Percentiles rank a stretch among this genome's conserved stretches.
phyloP scores from a whole-genome alignment of 108 stramenopile genomes.

The Cyclostephanos tholiformis region DNA sequence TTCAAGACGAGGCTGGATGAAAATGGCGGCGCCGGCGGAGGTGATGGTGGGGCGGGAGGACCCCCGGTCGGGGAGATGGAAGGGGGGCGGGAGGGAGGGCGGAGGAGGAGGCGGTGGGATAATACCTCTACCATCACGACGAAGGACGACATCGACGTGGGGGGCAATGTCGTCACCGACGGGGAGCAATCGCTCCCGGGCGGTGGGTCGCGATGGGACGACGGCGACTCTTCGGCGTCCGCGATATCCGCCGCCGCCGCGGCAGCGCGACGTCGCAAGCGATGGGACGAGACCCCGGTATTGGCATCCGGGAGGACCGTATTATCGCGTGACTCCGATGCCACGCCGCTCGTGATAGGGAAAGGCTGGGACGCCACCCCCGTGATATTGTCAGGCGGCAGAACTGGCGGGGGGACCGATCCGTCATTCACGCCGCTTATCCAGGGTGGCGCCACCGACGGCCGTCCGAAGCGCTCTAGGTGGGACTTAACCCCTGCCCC shows the following conservation, averaged over 20 bases:
- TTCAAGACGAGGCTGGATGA: slow-evolving; percentile 26
- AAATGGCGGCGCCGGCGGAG: background rate
- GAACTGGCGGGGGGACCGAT: too few relatives aligned
- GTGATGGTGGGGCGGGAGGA: too few relatives aligned
- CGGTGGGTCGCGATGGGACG: slow-evolving; percentile 73
- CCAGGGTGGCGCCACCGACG: slow-evolving; percentile 22
- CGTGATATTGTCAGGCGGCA: slow-evolving; percentile 45
- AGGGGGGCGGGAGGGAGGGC: slow-evolving; percentile 16
- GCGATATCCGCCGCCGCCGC: too few relatives aligned
- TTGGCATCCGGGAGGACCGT: too few relatives aligned
- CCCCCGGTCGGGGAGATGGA: slow-evolving; percentile 2
- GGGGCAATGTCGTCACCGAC: slow-evolving; percentile 63
- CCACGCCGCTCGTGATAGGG: slow-evolving; percentile 53
- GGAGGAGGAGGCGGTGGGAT: slow-evolving; percentile 86
- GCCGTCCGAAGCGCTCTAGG: slow-evolving; percentile 49
- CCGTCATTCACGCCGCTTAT: slow-evolving; percentile 35
- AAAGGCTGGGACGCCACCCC: slow-evolving; percentile 89
- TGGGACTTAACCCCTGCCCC: slow-evolving; percentile 85
- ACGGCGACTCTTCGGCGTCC: slow-evolving; percentile 33
- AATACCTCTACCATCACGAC: slow-evolving; percentile 28
- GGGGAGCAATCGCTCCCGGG: slow-evolving; percentile 48
- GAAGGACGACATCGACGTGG: slow-evolving; percentile 25
- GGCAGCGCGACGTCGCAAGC: slow-evolving; percentile 67
- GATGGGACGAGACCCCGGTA: slow-evolving; percentile 93
- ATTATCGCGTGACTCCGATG: slow-evolving; percentile 55